phyloP scores from a whole-genome alignment of 1,139 yeast species.

The Candida sp. region DNA sequence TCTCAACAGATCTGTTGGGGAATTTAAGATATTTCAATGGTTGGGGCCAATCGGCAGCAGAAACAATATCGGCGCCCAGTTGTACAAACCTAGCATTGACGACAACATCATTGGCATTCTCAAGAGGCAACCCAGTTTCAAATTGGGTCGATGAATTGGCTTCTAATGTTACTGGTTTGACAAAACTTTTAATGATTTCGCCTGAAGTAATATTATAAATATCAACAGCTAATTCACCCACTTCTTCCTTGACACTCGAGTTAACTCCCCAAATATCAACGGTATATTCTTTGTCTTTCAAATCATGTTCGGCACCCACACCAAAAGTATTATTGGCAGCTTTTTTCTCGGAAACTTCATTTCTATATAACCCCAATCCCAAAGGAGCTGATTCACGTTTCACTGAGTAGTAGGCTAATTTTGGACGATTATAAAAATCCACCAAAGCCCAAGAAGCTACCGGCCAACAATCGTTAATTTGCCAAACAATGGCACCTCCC shows the following conservation, averaged over 20 bases:
- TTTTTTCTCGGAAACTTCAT: conserved; percentile 14
- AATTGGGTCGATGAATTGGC: conserved; percentile 35
- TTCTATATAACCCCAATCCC: conserved; percentile 33
- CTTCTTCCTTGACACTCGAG: conserved; percentile 16
- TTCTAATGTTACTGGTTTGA: conserved; percentile 15
- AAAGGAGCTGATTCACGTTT: conserved; percentile 39
- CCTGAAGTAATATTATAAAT: conserved; percentile 29
- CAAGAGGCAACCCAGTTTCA: conserved; percentile 10
- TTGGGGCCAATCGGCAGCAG: conserved; percentile 51
- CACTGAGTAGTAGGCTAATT: conserved; percentile 42
- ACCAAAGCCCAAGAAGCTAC: conserved; percentile 44
- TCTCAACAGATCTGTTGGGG: conserved; percentile 14
- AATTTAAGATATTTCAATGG: conserved; percentile 43
- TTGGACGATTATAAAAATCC: conserved; percentile 38
- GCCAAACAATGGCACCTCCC: conserved; percentile 50
- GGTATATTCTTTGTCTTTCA: conserved; percentile 15
- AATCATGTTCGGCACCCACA: conserved; percentile 16
- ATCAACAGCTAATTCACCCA: conserved; percentile 23
- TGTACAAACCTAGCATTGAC: conserved; percentile 14
- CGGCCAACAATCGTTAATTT: conserved; percentile 52
- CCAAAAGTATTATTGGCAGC: conserved; percentile 8
- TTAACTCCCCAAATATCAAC: conserved; percentile 45
- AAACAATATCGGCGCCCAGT: conserved; percentile 19
- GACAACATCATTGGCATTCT: conserved; percentile 16
- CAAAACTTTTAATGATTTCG: conserved; percentile 13